phyloP scores from a whole-genome alignment of 2,329 filamentous ascomycete species.

The Chaetomiaceae sp. region DNA sequence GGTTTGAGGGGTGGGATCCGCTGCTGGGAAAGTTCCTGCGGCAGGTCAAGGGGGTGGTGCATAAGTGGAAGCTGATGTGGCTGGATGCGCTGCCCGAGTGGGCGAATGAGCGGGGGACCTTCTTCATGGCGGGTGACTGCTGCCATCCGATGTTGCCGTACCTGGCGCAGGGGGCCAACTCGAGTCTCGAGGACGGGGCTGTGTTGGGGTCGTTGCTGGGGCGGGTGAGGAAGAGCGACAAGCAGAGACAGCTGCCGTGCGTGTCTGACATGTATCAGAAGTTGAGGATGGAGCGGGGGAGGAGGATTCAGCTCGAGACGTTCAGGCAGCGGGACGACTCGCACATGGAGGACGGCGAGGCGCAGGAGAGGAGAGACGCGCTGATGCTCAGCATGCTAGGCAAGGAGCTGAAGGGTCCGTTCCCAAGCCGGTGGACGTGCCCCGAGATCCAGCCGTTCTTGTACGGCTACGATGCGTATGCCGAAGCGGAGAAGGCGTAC shows the following conservation, averaged over 20 bases:
- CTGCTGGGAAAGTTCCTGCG: slow-evolving; percentile 41
- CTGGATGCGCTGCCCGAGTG: slow-evolving; percentile 46
- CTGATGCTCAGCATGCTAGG: slow-evolving; percentile 54
- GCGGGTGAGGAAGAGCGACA: slow-evolving; percentile 41
- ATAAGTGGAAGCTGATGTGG: slow-evolving; percentile 66
- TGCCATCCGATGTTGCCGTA: slow-evolving; percentile 63
- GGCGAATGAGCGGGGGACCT: slow-evolving; percentile 49
- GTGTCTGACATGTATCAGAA: slow-evolving; percentile 42
- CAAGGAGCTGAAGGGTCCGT: slow-evolving; percentile 43
- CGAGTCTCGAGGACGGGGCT: slow-evolving; percentile 62
- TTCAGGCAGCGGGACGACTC: slow-evolving; percentile 53
- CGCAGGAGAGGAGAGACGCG: slow-evolving; percentile 54
- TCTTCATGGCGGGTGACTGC: slow-evolving; percentile 53
- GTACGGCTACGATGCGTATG: slow-evolving; percentile 59
- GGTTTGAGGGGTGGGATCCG: slow-evolving; percentile 63
- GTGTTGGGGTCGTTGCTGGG: slow-evolving; percentile 57
- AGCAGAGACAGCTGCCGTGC: slow-evolving; percentile 43
- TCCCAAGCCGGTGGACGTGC: slow-evolving; percentile 62
- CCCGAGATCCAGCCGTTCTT: slow-evolving; percentile 60
- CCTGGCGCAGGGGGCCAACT: slow-evolving; percentile 63
- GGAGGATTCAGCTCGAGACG: slow-evolving; percentile 56
- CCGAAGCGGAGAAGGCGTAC: slow-evolving; percentile 43
- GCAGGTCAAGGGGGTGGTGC: slow-evolving; percentile 50
- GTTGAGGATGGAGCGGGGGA: slow-evolving; percentile 45
- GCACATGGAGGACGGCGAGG: slow-evolving; percentile 50